Conservation (phyloP, 1,284 basidiomycete genomes). For the Cryptococcus jaspeensis region DNA sequence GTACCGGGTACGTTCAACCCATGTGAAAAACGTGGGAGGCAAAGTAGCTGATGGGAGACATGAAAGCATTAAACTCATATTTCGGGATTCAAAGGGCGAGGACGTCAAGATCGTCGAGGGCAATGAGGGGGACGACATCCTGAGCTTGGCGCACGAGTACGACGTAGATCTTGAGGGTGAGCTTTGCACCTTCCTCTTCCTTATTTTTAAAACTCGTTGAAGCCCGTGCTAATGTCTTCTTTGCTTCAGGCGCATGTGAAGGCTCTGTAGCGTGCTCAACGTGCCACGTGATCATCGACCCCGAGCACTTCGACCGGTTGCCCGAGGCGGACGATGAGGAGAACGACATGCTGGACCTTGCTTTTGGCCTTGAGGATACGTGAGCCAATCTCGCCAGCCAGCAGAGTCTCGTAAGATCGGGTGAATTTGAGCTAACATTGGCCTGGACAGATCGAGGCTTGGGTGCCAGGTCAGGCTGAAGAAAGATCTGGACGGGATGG, state of each 20-base stretch:
- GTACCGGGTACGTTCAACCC: background rate
- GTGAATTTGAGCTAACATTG: background rate
- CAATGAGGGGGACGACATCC: constrained; percentile 89
- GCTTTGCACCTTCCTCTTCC: constrained; percentile 22
- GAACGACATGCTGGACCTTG: constrained; percentile 98
- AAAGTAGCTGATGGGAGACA: no score
- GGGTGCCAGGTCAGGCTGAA: constrained; percentile 79
- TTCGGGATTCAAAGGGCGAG: constrained; percentile 77
- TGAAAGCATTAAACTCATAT: constrained; percentile 1
- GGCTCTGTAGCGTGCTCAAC: constrained; percentile 96
- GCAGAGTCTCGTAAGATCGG: background rate
- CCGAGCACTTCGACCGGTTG: constrained; percentile 77
- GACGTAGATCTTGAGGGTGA: constrained; percentile 96
- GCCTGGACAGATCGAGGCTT: constrained; percentile 56
- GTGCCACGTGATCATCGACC: constrained; percentile 88
- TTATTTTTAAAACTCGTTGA: background rate
- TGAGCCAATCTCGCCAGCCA: constrained; percentile 52
- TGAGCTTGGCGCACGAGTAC: constrained; percentile 90
- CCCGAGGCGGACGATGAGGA: constrained; percentile 96
- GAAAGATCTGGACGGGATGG: constrained; percentile 80
- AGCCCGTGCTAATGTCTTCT: background rate
- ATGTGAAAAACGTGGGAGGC: no score
- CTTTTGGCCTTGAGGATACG: constrained; percentile 94
- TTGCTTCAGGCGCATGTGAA: constrained; percentile 79
- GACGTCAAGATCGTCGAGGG: constrained; percentile 84